These are phyloP conservation scores for Rhizopogon sp. DNA, from an alignment of 768 basidiomycete species.

Conservation along the genomic window DNA sequence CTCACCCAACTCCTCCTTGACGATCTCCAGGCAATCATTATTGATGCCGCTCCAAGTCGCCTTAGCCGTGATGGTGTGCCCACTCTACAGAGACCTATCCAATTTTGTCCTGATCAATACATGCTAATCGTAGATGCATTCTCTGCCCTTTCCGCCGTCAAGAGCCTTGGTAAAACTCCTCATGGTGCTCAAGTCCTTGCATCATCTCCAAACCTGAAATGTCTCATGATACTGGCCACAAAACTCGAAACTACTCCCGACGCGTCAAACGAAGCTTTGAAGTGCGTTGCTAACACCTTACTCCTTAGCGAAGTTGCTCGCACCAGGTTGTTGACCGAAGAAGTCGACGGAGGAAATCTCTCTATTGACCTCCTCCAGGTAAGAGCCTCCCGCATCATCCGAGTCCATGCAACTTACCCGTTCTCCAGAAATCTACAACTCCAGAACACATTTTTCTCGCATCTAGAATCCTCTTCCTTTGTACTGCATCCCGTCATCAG, in stretches of 20 bases:
- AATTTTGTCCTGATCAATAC: not conserved
- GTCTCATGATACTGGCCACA: constrained; percentile 46
- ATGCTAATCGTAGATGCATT: constrained; percentile 47
- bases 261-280: constrained; percentile 63
- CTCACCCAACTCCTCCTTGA: constrained; percentile 54
- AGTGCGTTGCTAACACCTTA: constrained; percentile 76
- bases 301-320: constrained; percentile 65
- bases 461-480: constrained; percentile 72
- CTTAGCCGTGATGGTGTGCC: constrained; percentile 52
- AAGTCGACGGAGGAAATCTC: constrained; percentile 59
- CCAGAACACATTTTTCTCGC: constrained; percentile 70
- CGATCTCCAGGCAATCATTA: constrained; percentile 43
- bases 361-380: constrained; percentile 60
- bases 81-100: not conserved
- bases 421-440: constrained; percentile 49
- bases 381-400: constrained; percentile 10
- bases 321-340: constrained; percentile 46
- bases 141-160: constrained; percentile 64
- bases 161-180: constrained; percentile 68
- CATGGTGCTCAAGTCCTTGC: constrained; percentile 62
- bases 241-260: constrained; percentile 54
- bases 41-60: constrained; percentile 38
- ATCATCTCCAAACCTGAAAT: constrained; percentile 47
- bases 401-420: constrained; percentile 4
- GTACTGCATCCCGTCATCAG: constrained; percentile 48